Evolutionary conservation across 768 basidiomycete species (phyloP).

Genomic region (Macrolepiota dolichaula): DNA sequence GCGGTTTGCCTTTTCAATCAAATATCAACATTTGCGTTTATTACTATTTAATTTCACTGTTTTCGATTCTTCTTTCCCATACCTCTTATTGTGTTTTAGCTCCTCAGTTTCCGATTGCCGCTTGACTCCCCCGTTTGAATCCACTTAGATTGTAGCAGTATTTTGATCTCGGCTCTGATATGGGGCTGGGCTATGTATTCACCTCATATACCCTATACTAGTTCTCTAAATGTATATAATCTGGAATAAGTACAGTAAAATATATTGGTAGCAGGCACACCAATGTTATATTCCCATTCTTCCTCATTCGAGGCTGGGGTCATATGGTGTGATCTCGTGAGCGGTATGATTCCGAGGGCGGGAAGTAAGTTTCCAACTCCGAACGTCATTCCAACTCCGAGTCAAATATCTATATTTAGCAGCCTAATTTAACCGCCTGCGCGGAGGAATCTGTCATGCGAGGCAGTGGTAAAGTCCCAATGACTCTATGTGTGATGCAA

Average conservation of each 20-base stretch:
- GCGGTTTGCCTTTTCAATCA: neutral
- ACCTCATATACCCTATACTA: constrained; percentile 4
- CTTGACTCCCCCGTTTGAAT: neutral
- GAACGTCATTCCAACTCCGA: neutral
- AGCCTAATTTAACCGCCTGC: neutral
- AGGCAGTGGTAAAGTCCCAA: neutral
- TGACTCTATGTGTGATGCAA: neutral
- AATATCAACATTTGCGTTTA: constrained; percentile 1
- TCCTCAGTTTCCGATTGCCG: neutral
- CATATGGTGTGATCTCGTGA: no score
- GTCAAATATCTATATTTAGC: neutral
- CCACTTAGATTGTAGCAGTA: constrained; percentile 8
- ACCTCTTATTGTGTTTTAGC: neutral
- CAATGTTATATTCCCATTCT: neutral
- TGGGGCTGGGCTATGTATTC: neutral
- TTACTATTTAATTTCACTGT: constrained; percentile 6
- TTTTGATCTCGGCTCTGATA: neutral
- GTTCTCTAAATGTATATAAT: neutral
- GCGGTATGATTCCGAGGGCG: neutral
- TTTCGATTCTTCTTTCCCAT: neutral
- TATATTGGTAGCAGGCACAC: constrained; percentile 7
- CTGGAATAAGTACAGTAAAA: neutral
- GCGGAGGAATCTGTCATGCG: neutral
- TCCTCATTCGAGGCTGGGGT: no score
- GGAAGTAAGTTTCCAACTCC: neutral